Percentiles rank a stretch among this genome's conserved stretches.
phyloP scores from a whole-genome alignment of 2,329 filamentous ascomycete genomes.

The Colletotrichum scovillei region DNA sequence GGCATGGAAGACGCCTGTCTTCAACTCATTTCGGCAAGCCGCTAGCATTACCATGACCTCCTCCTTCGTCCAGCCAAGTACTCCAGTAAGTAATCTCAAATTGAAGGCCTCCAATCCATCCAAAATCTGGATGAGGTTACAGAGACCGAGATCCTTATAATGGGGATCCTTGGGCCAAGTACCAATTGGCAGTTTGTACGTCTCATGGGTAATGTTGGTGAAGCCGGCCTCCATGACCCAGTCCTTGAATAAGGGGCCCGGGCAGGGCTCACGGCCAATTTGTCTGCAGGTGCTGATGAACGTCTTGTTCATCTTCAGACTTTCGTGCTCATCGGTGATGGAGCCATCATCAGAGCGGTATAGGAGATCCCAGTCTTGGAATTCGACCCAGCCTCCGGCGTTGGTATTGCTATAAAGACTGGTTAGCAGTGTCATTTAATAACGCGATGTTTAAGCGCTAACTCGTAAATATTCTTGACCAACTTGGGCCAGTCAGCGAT shows the following conservation, averaged over 20 bases:
- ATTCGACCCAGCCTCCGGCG: constrained; percentile 49
- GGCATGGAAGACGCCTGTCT: constrained; percentile 41
- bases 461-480: constrained; percentile 10
- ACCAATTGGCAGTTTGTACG: constrained; percentile 49
- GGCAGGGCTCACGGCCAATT: constrained; percentile 39
- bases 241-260: constrained; percentile 39
- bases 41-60: constrained; percentile 42
- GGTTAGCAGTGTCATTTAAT: neutral
- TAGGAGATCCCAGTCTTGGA: constrained; percentile 42
- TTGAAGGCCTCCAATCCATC: constrained; percentile 41
- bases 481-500: constrained; percentile 16
- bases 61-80: constrained; percentile 42
- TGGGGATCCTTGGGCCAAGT: constrained; percentile 13
- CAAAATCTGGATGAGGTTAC: constrained; percentile 32
- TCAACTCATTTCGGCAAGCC: constrained; percentile 43
- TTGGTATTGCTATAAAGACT: constrained; percentile 42
- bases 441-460: neutral
- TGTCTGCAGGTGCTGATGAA: constrained; percentile 35
- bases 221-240: constrained; percentile 51
- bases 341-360: constrained; percentile 43
- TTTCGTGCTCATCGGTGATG: constrained; percentile 38
- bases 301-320: constrained; percentile 38
- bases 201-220: constrained; percentile 43
- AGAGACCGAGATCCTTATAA: constrained; percentile 38
- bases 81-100: constrained; percentile 43